Conservation (phyloP, 257 asterid species). For the Ballota nigra region DNA sequence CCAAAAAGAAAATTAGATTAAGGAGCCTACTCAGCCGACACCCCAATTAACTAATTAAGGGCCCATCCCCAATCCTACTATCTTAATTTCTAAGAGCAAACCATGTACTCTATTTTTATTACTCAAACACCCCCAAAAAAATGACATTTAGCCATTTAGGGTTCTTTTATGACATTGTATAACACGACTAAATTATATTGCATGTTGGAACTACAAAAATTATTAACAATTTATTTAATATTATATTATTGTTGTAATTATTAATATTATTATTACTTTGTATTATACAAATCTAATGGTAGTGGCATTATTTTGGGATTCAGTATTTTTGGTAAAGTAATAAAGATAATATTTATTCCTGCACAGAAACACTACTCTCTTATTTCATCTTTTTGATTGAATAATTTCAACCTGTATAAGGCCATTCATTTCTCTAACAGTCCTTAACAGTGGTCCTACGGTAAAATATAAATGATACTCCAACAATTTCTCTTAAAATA, state of each 20-base stretch:
- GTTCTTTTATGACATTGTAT: conserved; percentile 12
- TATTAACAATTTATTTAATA: neutral
- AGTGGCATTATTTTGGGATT: conserved; percentile 19
- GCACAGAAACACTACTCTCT: conserved; percentile 24
- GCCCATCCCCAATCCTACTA: neutral
- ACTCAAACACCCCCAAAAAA: neutral
- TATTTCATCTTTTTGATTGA: conserved; percentile 16
- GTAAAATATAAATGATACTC: conserved; percentile 11
- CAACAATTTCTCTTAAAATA: neutral
- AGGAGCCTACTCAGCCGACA: conserved; percentile 4
- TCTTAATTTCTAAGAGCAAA: neutral
- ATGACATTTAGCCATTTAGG: neutral
- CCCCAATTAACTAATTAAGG: neutral
- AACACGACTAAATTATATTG: neutral
- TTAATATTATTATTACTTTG: conserved; percentile 12
- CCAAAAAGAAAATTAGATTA: neutral
- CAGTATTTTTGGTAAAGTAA: conserved; percentile 20
- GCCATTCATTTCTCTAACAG: conserved; percentile 24
- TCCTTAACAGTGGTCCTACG: conserved; percentile 13
- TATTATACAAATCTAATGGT: conserved; percentile 13
- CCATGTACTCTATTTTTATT: neutral
- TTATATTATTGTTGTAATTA: conserved; percentile 2
- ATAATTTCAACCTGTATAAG: neutral
- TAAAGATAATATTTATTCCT: conserved; percentile 26
- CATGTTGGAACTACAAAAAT: neutral